Evolutionary conservation across 345 rosid species (phyloP).

Genomic region (Salix brachista): DNA sequence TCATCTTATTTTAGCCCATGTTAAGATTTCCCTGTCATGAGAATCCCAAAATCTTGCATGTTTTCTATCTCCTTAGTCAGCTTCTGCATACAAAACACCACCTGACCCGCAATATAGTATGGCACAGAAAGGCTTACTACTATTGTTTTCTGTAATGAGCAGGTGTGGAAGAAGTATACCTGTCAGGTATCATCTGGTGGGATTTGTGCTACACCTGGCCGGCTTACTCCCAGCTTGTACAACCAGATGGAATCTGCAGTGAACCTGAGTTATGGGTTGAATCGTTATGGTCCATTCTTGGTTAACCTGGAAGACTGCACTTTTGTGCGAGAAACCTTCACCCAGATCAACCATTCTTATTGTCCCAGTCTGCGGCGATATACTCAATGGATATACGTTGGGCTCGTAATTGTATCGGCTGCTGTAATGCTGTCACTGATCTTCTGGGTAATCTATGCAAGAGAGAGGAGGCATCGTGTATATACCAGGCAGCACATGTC

Average conservation of each 20-base stretch:
- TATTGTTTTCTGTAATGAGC: constrained; percentile 1
- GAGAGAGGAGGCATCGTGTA: constrained; percentile 80
- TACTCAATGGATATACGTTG: constrained; percentile 70
- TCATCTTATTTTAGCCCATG: not conserved
- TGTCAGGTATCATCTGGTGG: constrained; percentile 56
- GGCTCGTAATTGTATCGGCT: constrained; percentile 66
- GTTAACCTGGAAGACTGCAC: constrained; percentile 65
- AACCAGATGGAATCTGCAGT: constrained; percentile 63
- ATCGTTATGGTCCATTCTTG: constrained; percentile 78
- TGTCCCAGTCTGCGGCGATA: constrained; percentile 64
- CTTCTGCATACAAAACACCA: not conserved
- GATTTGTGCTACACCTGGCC: constrained; percentile 63
- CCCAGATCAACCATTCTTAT: constrained; percentile 39
- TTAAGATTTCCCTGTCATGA: not conserved
- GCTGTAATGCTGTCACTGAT: constrained; percentile 87
- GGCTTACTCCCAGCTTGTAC: constrained; percentile 64
- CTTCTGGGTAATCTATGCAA: constrained; percentile 86
- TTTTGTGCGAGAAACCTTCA: constrained; percentile 73
- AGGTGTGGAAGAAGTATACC: constrained; percentile 63
- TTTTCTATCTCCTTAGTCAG: not conserved
- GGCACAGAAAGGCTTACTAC: not conserved
- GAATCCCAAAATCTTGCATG: not conserved
- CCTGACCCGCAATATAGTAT: not conserved
- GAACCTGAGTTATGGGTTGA: constrained; percentile 72
- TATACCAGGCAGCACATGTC: constrained; percentile 52